Evolutionary conservation across 345 rosid species (phyloP).

Genomic region (Dipteronia sinensis): DNA sequence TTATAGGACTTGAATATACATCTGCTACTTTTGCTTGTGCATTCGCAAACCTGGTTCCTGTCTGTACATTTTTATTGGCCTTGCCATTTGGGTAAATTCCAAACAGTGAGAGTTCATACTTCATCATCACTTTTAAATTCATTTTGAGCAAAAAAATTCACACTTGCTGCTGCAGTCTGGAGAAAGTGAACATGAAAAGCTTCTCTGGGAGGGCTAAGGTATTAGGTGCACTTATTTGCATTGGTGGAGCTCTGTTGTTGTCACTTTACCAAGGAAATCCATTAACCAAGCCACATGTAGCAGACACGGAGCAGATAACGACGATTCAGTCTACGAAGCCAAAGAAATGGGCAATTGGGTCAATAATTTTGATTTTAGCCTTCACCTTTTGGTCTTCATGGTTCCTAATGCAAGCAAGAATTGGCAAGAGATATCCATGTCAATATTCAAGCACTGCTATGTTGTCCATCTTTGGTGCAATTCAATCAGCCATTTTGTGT

Average conservation of each 20-base stretch:
- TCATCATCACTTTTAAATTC: neutral
- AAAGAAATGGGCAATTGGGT: slow-evolving; percentile 50
- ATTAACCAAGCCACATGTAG: slow-evolving; percentile 30
- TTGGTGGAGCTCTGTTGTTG: slow-evolving; percentile 58
- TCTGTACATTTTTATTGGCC: slow-evolving; percentile 63
- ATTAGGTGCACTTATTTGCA: slow-evolving; percentile 53
- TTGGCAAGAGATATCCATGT: slow-evolving; percentile 50
- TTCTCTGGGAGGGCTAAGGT: slow-evolving; percentile 46
- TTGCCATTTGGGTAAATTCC: slow-evolving; percentile 52
- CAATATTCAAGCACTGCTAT: slow-evolving; percentile 66
- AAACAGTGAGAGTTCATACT: neutral
- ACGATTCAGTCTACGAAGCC: slow-evolving; percentile 19
- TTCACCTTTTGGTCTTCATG: slow-evolving; percentile 43
- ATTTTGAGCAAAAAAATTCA: neutral
- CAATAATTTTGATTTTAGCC: slow-evolving; percentile 37
- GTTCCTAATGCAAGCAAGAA: slow-evolving; percentile 58
- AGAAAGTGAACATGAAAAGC: slow-evolving; percentile 50
- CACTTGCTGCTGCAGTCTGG: slow-evolving; percentile 37
- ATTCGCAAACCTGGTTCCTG: slow-evolving; percentile 63
- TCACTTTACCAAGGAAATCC: slow-evolving; percentile 55
- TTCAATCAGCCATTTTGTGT: slow-evolving; percentile 53
- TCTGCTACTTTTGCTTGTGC: slow-evolving; percentile 69
- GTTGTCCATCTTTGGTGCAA: slow-evolving; percentile 51
- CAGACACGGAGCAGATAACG: slow-evolving; percentile 4
- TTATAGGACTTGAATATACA: slow-evolving; percentile 69